Evolutionary conservation across 306 rosid species (phyloP), one percentile per base, ranked within the genome.

Genomic region (Vicia faba): DNA sequence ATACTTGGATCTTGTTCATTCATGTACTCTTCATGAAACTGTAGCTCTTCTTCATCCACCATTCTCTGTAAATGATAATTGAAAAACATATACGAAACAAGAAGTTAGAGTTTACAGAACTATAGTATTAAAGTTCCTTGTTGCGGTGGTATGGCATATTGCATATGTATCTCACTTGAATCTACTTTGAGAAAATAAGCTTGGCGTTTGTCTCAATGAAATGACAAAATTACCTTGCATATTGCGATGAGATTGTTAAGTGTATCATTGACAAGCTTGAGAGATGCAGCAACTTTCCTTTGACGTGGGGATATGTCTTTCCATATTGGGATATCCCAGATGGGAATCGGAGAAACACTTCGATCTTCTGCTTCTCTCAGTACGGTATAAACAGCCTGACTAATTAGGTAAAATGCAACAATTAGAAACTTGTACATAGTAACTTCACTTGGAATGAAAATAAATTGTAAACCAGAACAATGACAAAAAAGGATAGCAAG

Each of bases 361-460:
- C 99, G 95, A 79, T 84, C 91, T 84, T 93, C 99, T 79, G 99
- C 97, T 85, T 93, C 99, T 76, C 96, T 83, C 77, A 93, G 80
- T 31, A 93, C 90, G 59, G 91, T 88, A 62, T 93, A 93, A 68
- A 93, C 99, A 11, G 99, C 99, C 99, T 93, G 86, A 79, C 85
- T 63, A 75, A 78, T 80, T 75, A 76, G 78, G 74, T 53, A 75
- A 66, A 75, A 71, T 16, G 66, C 33, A 75, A 56, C n/a, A 38
- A 68, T 69, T 60, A 66, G 80, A 79, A 71, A 28, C 43, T 68
- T 46, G 49, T 48, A 58, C 44, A 38, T 20, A 64, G 78, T 28
- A 73, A 65, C 23, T 60, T 66, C 62, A 62, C 57, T 4, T 7
- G 35, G 65, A 75, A 74, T 58, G 31, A 69, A 72, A 66, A 50